Evolutionary conservation across 164 flowering plant species (phyloP).

Genomic region (Chimonanthus praecox): DNA sequence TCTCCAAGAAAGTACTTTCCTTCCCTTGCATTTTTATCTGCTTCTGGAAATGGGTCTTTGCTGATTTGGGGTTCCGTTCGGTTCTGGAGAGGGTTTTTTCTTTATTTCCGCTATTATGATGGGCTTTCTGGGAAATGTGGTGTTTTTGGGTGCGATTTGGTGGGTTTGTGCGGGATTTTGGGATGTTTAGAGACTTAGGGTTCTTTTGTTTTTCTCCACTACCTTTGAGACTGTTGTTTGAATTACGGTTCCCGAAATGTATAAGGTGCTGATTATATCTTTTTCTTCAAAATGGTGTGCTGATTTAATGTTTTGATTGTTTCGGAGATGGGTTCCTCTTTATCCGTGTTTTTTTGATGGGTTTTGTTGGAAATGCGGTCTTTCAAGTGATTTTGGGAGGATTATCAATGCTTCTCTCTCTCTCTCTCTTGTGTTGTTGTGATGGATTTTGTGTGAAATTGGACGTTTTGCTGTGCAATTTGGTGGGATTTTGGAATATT

Average conservation of each 20-base stretch:
- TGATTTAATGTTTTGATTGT: too few relatives aligned
- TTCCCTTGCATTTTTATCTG: background rate
- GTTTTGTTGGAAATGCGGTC: too few relatives aligned
- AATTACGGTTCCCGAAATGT: too few relatives aligned
- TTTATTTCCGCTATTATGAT: background rate
- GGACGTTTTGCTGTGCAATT: background rate
- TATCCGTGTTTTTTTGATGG: too few relatives aligned
- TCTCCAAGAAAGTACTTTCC: too few relatives aligned
- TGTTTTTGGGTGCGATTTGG: background rate
- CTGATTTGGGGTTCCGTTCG: background rate
- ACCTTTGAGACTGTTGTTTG: background rate
- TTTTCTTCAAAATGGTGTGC: too few relatives aligned
- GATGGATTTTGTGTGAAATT: too few relatives aligned
- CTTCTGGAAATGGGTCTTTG: conserved; percentile 1
- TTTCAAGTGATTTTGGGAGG: too few relatives aligned
- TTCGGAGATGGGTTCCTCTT: too few relatives aligned
- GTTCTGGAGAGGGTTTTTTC: background rate
- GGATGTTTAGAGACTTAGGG: background rate
- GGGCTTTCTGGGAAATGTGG: background rate
- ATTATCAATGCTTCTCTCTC: too few relatives aligned
- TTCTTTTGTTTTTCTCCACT: background rate
- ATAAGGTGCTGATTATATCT: too few relatives aligned
- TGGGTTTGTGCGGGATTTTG: background rate
- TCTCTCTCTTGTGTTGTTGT: too few relatives aligned
- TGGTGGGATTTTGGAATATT: background rate